A percentile compares a stretch with the other conserved stretches of the same genome.
Conservation (phyloP, 1,284 basidiomycete genomes). For the Tylopilus orsonianus region DNA sequence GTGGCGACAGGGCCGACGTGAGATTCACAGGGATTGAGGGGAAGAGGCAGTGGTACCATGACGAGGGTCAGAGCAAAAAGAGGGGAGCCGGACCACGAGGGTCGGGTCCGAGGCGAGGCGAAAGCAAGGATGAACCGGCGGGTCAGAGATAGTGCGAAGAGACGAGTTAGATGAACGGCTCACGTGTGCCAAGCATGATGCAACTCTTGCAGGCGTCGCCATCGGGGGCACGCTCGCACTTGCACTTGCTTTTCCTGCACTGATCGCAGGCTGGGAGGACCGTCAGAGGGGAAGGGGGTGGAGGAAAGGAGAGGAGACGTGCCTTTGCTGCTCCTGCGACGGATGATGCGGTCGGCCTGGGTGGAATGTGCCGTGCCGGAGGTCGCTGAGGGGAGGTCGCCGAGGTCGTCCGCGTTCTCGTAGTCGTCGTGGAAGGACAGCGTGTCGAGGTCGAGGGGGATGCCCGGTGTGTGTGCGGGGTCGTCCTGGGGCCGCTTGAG, state of each 20-base stretch:
- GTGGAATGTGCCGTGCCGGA: slow-evolving; percentile 21
- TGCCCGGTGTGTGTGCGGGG: slow-evolving; percentile 1
- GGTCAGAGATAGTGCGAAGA: slow-evolving; percentile 15
- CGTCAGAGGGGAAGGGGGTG: not conserved
- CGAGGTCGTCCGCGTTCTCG: slow-evolving; percentile 47
- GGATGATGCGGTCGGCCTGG: slow-evolving; percentile 50
- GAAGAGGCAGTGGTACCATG: slow-evolving; percentile 1
- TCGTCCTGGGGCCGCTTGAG: slow-evolving; percentile 18
- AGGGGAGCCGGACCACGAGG: slow-evolving; percentile 4
- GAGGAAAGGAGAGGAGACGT: slow-evolving; percentile 14
- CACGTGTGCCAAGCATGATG: slow-evolving; percentile 65
- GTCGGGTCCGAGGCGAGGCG: slow-evolving; percentile 9
- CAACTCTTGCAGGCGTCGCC: slow-evolving; percentile 57
- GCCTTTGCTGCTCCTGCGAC: slow-evolving; percentile 72
- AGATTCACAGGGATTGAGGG: slow-evolving; percentile 4
- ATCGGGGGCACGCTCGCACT: slow-evolving; percentile 28
- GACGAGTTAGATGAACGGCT: slow-evolving; percentile 32
- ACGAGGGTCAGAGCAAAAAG: not conserved
- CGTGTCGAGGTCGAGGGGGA: slow-evolving; percentile 27
- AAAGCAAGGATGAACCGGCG: slow-evolving; percentile 1
- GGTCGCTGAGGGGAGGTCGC: slow-evolving; percentile 35
- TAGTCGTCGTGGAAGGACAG: slow-evolving; percentile 53
- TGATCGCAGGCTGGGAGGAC: slow-evolving; percentile 54
- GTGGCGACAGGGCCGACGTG: not conserved
- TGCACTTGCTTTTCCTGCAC: slow-evolving; percentile 54